phyloP scores from a whole-genome alignment of 2,329 filamentous ascomycete species.

The Stagonosporopsis rhizophila region DNA sequence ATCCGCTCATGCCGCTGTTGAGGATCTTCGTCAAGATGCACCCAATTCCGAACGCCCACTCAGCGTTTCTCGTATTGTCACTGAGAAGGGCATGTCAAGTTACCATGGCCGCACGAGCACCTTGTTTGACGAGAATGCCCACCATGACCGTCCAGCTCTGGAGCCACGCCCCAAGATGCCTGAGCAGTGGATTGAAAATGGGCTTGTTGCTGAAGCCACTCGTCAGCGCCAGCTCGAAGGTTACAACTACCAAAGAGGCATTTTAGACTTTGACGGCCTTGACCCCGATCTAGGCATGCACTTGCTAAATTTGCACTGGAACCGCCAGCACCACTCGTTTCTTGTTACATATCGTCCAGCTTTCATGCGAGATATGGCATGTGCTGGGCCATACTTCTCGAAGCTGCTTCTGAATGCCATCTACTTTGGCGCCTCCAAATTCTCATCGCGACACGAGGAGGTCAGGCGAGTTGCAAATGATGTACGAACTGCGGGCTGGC shows the following conservation, averaged over 20 bases:
- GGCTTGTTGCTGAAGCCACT: slow-evolving; percentile 57
- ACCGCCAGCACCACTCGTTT: slow-evolving; percentile 59
- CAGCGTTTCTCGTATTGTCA: slow-evolving; percentile 48
- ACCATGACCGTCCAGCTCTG: slow-evolving; percentile 21
- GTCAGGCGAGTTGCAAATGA: slow-evolving; percentile 56
- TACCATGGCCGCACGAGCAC: slow-evolving; percentile 61
- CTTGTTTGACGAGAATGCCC: slow-evolving; percentile 53
- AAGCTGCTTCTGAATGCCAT: slow-evolving; percentile 64
- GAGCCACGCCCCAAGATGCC: slow-evolving; percentile 30
- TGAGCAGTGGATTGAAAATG: slow-evolving; percentile 54
- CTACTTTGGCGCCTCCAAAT: slow-evolving; percentile 56
- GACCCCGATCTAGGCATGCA: slow-evolving; percentile 61
- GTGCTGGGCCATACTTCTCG: slow-evolving; percentile 63
- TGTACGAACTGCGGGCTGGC: slow-evolving; percentile 57
- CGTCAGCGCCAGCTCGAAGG: slow-evolving; percentile 60
- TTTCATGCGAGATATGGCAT: slow-evolving; percentile 55
- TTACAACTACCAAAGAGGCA: slow-evolving; percentile 54
- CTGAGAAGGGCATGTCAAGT: slow-evolving; percentile 50
- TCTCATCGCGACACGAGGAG: slow-evolving; percentile 53
- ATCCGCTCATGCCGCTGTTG: not conserved
- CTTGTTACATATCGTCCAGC: slow-evolving; percentile 60
- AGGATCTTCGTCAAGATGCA: not conserved
- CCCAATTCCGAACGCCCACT: not conserved
- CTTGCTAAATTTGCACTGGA: slow-evolving; percentile 61
- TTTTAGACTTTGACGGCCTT: slow-evolving; percentile 64